Percentiles rank a stretch among this genome's conserved stretches.
These are phyloP conservation scores for Agrocybe chaxingu DNA, from an alignment of 768 basidiomycete species.

Conservation along the genomic window DNA sequence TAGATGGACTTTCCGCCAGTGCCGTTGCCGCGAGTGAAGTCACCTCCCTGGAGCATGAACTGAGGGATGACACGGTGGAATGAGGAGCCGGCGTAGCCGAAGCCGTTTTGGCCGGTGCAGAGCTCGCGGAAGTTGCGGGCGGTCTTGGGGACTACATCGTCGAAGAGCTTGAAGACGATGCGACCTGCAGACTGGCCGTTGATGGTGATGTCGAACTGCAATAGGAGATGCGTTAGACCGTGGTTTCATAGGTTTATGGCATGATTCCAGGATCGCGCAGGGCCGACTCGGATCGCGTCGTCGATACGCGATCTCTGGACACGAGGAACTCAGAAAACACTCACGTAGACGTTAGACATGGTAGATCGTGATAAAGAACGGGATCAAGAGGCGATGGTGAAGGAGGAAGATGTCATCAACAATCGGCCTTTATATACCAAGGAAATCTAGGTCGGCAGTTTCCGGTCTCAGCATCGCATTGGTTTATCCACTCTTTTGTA, in stretches of 20 bases:
- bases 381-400: too few species aligned
- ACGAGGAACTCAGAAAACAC: slow-evolving; percentile 5
- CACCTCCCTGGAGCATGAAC: slow-evolving; percentile 93
- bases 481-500: too few species aligned
- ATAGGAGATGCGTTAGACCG: slow-evolving; percentile 2
- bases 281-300: background rate
- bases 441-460: too few species aligned
- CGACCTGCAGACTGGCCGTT: slow-evolving; percentile 40
- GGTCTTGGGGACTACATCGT: slow-evolving; percentile 74
- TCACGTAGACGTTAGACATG: slow-evolving; percentile 30
- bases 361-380: slow-evolving; percentile 14
- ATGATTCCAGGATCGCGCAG: background rate
- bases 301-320: background rate
- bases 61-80: slow-evolving; percentile 86
- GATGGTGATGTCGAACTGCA: slow-evolving; percentile 67
- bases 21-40: slow-evolving; percentile 70
- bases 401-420: too few species aligned
- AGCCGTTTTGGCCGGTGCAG: slow-evolving; percentile 72
- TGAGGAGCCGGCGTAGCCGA: slow-evolving; percentile 61
- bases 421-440: too few species aligned
- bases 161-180: slow-evolving; percentile 84
- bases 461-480: too few species aligned
- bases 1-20: slow-evolving; percentile 84
- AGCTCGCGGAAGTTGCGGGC: slow-evolving; percentile 88
- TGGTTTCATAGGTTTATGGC: slow-evolving; percentile 1